Conservation (phyloP, 495 filamentous ascomycete species). For the Aspergillus biplanus region DNA sequence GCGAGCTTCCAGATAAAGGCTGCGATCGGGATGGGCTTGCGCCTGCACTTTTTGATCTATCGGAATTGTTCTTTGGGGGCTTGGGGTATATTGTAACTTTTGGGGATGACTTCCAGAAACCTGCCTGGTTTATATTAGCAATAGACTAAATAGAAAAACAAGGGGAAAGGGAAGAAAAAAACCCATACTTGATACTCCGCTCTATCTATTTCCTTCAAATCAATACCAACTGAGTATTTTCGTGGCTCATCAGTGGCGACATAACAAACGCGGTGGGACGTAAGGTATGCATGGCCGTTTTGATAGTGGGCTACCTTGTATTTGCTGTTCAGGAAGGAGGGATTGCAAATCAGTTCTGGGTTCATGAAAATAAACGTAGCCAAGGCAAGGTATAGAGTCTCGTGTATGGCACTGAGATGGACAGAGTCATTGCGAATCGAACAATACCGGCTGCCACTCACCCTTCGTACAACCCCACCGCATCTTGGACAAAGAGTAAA, state of each 20-base stretch:
- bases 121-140: conserved; percentile 60
- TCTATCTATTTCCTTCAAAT: conserved; percentile 88
- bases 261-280: conserved; percentile 92
- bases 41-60: conserved; percentile 38
- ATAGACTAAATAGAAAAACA: background rate
- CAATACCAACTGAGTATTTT: conserved; percentile 80
- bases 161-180: background rate
- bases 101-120: conserved; percentile 92
- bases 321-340: conserved; percentile 60
- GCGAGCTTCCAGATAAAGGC: conserved; percentile 24
- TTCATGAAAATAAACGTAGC: background rate
- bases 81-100: conserved; percentile 92
- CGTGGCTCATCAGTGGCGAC: conserved; percentile 88
- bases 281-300: conserved; percentile 94
- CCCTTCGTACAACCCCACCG: conserved; percentile 97
- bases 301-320: conserved; percentile 94
- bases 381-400: background rate
- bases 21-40: conserved; percentile 40
- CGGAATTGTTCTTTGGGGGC: conserved; percentile 55
- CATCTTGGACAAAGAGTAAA: conserved; percentile 93
- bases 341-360: conserved; percentile 20
- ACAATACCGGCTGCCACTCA: conserved; percentile 48
- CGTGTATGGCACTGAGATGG: background rate
- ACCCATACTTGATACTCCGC: conserved; percentile 81
- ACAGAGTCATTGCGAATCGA: conserved; percentile 2